Conservation (phyloP, 495 filamentous ascomycete genomes). For the Paragyromitra xinjiangensis region DNA sequence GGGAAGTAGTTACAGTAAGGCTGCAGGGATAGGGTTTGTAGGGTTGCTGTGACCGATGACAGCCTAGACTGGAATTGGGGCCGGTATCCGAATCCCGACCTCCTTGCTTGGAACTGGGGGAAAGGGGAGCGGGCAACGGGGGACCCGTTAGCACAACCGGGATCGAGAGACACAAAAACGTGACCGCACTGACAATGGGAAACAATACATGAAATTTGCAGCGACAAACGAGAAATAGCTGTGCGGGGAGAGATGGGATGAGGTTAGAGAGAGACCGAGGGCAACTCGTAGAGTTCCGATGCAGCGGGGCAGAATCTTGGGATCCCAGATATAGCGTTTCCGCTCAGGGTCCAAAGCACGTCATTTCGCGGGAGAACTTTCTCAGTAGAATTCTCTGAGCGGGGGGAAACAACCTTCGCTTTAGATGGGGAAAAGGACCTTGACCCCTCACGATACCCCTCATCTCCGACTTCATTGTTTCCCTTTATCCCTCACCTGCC, state of each 20-base stretch:
- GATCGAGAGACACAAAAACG: constrained; percentile 28
- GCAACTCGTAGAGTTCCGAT: not conserved
- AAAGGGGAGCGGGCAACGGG: constrained; percentile 23
- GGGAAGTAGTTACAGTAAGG: constrained; percentile 9
- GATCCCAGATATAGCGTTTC: constrained; percentile 31
- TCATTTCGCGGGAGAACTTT: constrained; percentile 41
- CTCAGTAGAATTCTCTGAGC: constrained; percentile 3
- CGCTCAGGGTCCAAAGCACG: constrained; percentile 50
- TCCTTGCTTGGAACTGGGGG: constrained; percentile 7
- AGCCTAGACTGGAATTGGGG: constrained; percentile 26
- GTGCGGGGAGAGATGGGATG: not conserved
- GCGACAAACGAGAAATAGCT: constrained; percentile 24
- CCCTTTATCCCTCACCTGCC: constrained; percentile 24
- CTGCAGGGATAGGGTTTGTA: constrained; percentile 25
- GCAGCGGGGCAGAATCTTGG: constrained; percentile 12
- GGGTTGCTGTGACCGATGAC: constrained; percentile 17
- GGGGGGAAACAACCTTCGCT: constrained; percentile 3
- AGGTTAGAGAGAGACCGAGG: not conserved
- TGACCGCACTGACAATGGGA: constrained; percentile 14
- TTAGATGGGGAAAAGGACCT: constrained; percentile 8
- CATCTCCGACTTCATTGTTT: constrained; percentile 15
- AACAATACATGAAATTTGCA: constrained; percentile 12
- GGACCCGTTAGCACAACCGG: not conserved
- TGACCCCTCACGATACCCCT: constrained; percentile 35
- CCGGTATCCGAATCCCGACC: constrained; percentile 39